Evolutionary conservation across 108 stramenopile genomes (phyloP).

Genomic region (Nitzschia sp.): DNA sequence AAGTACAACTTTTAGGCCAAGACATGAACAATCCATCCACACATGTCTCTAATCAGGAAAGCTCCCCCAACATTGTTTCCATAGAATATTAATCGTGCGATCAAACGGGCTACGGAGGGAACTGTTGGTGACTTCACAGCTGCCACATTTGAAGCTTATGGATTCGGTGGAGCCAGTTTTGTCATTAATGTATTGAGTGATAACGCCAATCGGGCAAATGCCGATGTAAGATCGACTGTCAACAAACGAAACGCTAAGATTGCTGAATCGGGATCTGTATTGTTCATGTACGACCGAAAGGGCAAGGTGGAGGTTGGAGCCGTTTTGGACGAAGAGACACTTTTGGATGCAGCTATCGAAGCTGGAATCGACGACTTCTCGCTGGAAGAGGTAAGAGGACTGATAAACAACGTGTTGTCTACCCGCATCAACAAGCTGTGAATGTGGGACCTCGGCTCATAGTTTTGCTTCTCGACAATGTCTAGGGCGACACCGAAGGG

Average conservation of each 20-base stretch:
- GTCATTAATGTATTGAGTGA: constrained; percentile 87
- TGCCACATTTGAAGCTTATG: constrained; percentile 70
- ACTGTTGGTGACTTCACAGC: constrained; percentile 79
- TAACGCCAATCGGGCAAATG: constrained; percentile 82
- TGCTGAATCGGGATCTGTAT: constrained; percentile 82
- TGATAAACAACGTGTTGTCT: too few relatives aligned
- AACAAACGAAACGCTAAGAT: constrained; percentile 81
- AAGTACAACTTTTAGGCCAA: too few relatives aligned
- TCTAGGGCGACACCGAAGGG: constrained; percentile 63
- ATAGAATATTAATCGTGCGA: constrained; percentile 84
- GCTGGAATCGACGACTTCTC: constrained; percentile 82
- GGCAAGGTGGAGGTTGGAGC: constrained; percentile 73
- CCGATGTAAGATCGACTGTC: constrained; percentile 73
- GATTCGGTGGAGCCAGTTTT: constrained; percentile 57
- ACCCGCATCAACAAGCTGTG: too few relatives aligned
- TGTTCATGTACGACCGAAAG: constrained; percentile 86
- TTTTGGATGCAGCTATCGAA: constrained; percentile 84
- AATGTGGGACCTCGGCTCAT: too few relatives aligned
- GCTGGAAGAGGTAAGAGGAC: constrained; percentile 43
- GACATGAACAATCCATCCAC: background rate
- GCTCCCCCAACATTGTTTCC: background rate
- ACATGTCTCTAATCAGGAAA: background rate
- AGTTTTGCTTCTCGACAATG: background rate
- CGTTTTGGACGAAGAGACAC: constrained; percentile 55
- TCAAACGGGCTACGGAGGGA: constrained; percentile 84